A percentile compares a stretch with the other conserved stretches of the same genome.
These are phyloP conservation scores for Penicillium odoratum DNA, from an alignment of 495 filamentous ascomycete species.

Conservation along the genomic window DNA sequence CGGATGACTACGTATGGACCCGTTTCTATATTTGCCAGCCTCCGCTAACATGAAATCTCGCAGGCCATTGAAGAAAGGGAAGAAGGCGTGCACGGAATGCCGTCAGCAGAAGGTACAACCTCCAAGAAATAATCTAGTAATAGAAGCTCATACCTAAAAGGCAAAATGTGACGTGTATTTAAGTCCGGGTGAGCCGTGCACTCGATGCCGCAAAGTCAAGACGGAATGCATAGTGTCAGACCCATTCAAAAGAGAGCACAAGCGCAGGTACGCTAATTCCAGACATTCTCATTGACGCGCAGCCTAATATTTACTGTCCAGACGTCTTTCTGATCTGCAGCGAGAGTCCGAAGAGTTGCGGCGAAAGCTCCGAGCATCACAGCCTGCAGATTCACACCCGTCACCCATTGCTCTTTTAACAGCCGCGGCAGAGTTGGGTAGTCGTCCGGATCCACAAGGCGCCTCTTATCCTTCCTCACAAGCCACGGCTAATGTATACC, in stretches of 20 bases:
- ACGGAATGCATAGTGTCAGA: conserved; percentile 41
- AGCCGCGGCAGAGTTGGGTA: conserved; percentile 33
- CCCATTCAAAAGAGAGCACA: conserved; percentile 46
- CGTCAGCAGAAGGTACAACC: conserved; percentile 44
- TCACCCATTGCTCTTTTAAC: conserved; percentile 35
- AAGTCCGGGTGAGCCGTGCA: conserved; percentile 33
- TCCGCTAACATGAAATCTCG: conserved; percentile 12
- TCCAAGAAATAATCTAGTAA: not conserved
- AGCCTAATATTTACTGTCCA: not conserved
- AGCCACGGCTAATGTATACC: conserved; percentile 14
- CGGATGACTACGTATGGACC: conserved; percentile 21
- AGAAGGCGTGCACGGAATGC: conserved; percentile 48
- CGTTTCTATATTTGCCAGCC: not conserved
- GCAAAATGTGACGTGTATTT: conserved; percentile 46
- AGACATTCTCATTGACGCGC: not conserved
- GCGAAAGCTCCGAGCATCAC: conserved; percentile 30
- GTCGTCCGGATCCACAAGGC: conserved; percentile 1
- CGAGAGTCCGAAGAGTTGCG: conserved; percentile 41
- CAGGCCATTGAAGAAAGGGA: conserved; percentile 40
- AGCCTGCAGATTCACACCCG: conserved; percentile 21
- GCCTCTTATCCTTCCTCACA: conserved; percentile 17
- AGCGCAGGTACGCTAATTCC: conserved; percentile 37
- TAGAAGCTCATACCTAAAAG: conserved; percentile 10
- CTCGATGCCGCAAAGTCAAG: conserved; percentile 40
- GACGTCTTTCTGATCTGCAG: conserved; percentile 39